Evolutionary conservation across 306 rosid genomes (phyloP).

Genomic region (Rosa multiflora): DNA sequence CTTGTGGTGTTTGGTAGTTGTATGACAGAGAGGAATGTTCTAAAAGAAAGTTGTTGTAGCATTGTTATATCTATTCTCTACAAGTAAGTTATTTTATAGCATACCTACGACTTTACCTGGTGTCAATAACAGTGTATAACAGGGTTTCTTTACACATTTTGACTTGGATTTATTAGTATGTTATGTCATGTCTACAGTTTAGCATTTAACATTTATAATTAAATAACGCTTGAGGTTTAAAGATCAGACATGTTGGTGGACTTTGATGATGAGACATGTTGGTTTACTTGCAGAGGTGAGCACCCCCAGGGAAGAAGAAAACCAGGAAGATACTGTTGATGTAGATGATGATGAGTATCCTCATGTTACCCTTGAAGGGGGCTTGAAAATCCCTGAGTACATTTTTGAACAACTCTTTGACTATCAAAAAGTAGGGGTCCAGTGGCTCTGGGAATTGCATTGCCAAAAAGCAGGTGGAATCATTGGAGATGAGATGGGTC

Average conservation of each 20-base stretch:
- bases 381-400: constrained; percentile 68
- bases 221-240: background rate
- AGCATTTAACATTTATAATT: background rate
- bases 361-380: constrained; percentile 79
- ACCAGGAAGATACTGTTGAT: constrained; percentile 46
- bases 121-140: background rate
- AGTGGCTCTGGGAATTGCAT: constrained; percentile 99
- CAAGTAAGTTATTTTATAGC: background rate
- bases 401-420: constrained; percentile 85
- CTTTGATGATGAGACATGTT: constrained; percentile 6
- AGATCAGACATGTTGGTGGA: background rate
- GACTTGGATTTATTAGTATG: background rate
- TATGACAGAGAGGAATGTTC: constrained; percentile 2
- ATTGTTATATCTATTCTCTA: constrained; percentile 12
- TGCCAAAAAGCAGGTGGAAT: constrained; percentile 99
- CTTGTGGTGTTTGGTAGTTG: constrained; percentile 14
- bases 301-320: constrained; percentile 60
- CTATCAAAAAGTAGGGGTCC: constrained; percentile 95
- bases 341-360: constrained; percentile 53
- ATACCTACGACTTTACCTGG: background rate
- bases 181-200: background rate
- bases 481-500: constrained; percentile 99
- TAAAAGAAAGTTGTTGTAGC: background rate
- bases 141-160: background rate
- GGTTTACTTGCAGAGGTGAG: constrained; percentile 54